Conservation (phyloP, 2,329 filamentous ascomycete species). For the Diaporthe citriasiana region DNA sequence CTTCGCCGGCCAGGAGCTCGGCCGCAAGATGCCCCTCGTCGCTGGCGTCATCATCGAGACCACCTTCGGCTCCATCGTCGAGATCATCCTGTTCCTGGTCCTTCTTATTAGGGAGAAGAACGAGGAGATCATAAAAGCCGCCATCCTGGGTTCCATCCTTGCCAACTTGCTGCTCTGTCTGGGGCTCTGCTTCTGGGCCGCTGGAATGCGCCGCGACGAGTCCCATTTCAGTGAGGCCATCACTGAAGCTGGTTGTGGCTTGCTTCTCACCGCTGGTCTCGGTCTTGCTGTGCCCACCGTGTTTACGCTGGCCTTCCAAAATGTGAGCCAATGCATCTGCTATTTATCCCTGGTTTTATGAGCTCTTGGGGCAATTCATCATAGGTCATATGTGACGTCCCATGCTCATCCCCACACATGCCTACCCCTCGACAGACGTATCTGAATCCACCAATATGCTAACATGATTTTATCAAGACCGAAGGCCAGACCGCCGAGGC, state of each 20-base stretch:
- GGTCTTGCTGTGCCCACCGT: slow-evolving; percentile 58
- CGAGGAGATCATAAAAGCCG: slow-evolving; percentile 84
- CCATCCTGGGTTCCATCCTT: slow-evolving; percentile 86
- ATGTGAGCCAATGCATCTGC: not conserved
- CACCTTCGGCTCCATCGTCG: slow-evolving; percentile 80
- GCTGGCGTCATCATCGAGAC: slow-evolving; percentile 74
- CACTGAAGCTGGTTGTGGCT: slow-evolving; percentile 82
- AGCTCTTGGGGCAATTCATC: not conserved
- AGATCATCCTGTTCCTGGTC: slow-evolving; percentile 87
- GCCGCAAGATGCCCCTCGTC: slow-evolving; percentile 82
- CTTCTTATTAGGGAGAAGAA: slow-evolving; percentile 66
- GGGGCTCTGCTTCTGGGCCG: slow-evolving; percentile 84
- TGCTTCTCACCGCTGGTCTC: slow-evolving; percentile 79
- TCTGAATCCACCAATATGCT: not conserved
- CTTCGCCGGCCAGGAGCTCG: slow-evolving; percentile 79
- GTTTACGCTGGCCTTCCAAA: slow-evolving; percentile 35
- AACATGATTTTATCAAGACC: not conserved
- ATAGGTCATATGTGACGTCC: not conserved
- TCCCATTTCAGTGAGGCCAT: slow-evolving; percentile 81
- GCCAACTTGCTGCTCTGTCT: slow-evolving; percentile 86
- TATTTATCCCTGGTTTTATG: not conserved
- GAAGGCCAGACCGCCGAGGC: slow-evolving; percentile 30
- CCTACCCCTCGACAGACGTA: not conserved
- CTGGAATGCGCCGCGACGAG: slow-evolving; percentile 77
- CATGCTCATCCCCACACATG: not conserved